Base-by-base conservation (phyloP, 495 filamentous ascomycete genomes). In the Neurospora sp. region DNA sequence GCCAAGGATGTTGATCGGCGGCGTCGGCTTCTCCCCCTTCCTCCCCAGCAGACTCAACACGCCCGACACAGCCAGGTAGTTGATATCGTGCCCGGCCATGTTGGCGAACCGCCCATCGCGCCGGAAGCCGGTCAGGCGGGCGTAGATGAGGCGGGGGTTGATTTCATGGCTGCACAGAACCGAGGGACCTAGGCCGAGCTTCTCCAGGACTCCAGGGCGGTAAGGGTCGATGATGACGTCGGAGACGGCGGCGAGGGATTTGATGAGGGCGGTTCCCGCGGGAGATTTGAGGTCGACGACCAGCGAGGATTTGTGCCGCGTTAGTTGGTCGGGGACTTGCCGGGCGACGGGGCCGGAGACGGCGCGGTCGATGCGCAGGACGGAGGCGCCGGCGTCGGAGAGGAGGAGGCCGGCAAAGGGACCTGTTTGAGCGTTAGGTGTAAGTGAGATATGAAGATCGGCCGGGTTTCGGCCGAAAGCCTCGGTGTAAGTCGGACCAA, bases 61-160 rank as follows among this genome's bases (percentile, higher is more conserved):
- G 0, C 95, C 95, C 1, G 91, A 92, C 0, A 97, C 93, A 41
- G 94, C 92, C 31, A 98, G 90, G 81, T 97, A 98, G 78, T 98
- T 98, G 79, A 98, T 97, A 79, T 98, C 95, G 76, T 98, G 95
- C n/a, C 95, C 94, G 0, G 95, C 95, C 94, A 97, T 97, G 73
- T 84, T 77, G 53, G 87, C 88, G 81, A 96, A 98, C 75, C 89
- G 90, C 1, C 94, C 94, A 77, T 95, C 93, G 35, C 94, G 87
- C 6, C 94, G 87, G 79, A 97, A 97, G 0, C 95, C 95, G 7
- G 94, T 95, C 84, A 98, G 88, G 18, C 94, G 91, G 6, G 87
- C 93, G 59, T 96, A 89, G 69, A 98, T 88, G 3, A 98, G 82
- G 3, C 90, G 86, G n/a, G 91, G 91, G 76, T 97, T 97, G 2